Conservation (phyloP, 164 flowering plant species). For the Stephania japonica region DNA sequence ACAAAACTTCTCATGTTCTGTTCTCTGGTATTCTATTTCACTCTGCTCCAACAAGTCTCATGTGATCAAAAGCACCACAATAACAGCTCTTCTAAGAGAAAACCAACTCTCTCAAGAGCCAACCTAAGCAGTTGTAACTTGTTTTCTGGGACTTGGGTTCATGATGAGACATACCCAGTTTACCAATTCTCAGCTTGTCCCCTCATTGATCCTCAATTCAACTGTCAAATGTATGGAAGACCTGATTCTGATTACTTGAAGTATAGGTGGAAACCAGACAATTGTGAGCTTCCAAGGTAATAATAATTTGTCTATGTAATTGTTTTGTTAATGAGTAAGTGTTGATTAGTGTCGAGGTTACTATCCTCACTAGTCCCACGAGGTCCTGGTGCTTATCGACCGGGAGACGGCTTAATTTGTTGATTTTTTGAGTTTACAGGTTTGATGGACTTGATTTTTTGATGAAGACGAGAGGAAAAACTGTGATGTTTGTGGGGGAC, state of each 20-base stretch:
- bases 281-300: conserved; percentile 77
- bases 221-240: conserved; percentile 76
- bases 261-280: conserved; percentile 69
- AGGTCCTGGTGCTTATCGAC: no score
- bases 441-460: conserved; percentile 66
- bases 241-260: conserved; percentile 79
- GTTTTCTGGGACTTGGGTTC: conserved; percentile 69
- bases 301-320: background rate
- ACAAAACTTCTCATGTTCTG: background rate
- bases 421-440: conserved; percentile 32
- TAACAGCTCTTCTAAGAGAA: conserved; percentile 9
- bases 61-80: conserved; percentile 31
- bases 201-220: conserved; percentile 68
- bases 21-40: conserved; percentile 2
- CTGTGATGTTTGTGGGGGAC: conserved; percentile 89
- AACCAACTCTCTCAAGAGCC: conserved; percentile 29
- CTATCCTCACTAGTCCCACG: no score
- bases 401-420: no score
- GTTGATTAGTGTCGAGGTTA: no score
- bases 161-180: conserved; percentile 56
- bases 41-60: conserved; percentile 18
- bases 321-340: background rate
- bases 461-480: conserved; percentile 63
- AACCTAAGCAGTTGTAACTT: conserved; percentile 51
- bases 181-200: conserved; percentile 59